A percentile compares a stretch with the other conserved stretches of the same genome.
phyloP scores from a whole-genome alignment of 2,329 filamentous ascomycete genomes.

The Arthroderma sp. region DNA sequence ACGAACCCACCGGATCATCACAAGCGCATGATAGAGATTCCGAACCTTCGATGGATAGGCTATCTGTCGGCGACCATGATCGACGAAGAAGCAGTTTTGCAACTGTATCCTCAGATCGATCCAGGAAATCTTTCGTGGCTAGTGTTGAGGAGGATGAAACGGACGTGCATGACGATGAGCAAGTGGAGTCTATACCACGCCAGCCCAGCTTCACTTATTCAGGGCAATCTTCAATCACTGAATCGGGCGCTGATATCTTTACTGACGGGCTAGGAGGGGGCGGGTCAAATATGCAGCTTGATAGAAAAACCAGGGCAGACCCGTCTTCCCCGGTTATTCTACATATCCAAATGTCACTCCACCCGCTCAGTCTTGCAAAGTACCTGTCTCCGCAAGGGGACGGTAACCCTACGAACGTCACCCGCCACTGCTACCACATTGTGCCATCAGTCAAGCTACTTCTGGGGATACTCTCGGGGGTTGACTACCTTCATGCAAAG shows the following conservation, averaged over 20 bases:
- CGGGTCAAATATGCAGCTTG: slow-evolving; percentile 24
- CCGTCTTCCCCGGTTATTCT: slow-evolving; percentile 35
- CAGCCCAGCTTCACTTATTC: slow-evolving; percentile 24
- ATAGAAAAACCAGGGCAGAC: slow-evolving; percentile 12
- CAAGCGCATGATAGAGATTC: neutral
- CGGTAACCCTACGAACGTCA: slow-evolving; percentile 15
- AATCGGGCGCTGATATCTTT: slow-evolving; percentile 30
- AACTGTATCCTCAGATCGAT: slow-evolving; percentile 13
- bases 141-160: slow-evolving; percentile 7
- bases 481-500: slow-evolving; percentile 52
- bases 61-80: neutral
- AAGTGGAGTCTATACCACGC: slow-evolving; percentile 40
- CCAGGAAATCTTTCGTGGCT: slow-evolving; percentile 9
- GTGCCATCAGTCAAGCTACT: slow-evolving; percentile 46
- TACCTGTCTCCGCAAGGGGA: slow-evolving; percentile 38
- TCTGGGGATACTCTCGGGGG: slow-evolving; percentile 48
- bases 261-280: slow-evolving; percentile 31
- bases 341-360: slow-evolving; percentile 57
- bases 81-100: neutral
- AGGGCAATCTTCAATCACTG: slow-evolving; percentile 26
- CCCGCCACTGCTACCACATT: slow-evolving; percentile 52
- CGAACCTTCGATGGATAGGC: neutral
- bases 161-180: slow-evolving; percentile 33
- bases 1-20: slow-evolving; percentile 8
- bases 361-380: slow-evolving; percentile 49